Evolutionary conservation across 495 filamentous ascomycete species (phyloP).

Genomic region (Aspergillus leporis): DNA sequence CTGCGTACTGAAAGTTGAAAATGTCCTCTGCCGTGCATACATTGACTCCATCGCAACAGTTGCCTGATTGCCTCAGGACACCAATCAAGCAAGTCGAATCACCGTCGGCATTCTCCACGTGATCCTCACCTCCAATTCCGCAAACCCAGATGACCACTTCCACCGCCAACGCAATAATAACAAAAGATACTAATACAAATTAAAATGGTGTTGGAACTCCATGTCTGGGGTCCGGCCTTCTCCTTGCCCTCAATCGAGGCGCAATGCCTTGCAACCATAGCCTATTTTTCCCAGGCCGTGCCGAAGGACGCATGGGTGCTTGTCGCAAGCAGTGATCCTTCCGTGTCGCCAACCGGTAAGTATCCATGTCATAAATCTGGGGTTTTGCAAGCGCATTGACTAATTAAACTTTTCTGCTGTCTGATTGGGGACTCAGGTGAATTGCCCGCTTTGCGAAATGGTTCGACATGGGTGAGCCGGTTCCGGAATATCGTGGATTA

Average conservation of each 20-base stretch:
- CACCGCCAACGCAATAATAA: constrained; percentile 23
- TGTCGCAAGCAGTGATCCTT: constrained; percentile 72
- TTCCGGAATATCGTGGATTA: constrained; percentile 75
- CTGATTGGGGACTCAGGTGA: constrained; percentile 52
- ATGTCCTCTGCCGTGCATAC: neutral
- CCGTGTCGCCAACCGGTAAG: constrained; percentile 75
- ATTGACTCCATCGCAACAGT: neutral
- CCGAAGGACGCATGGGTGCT: constrained; percentile 68
- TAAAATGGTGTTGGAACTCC: constrained; percentile 70
- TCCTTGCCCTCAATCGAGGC: constrained; percentile 85
- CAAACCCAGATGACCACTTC: constrained; percentile 18
- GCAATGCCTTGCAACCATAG: constrained; percentile 77
- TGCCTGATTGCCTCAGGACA: constrained; percentile 11
- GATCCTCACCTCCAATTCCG: constrained; percentile 20
- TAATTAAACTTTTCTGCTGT: constrained; percentile 10
- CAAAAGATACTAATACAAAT: constrained; percentile 4
- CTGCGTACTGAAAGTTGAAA: neutral
- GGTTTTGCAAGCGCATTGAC: constrained; percentile 13
- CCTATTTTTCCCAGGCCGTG: constrained; percentile 63
- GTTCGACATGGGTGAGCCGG: constrained; percentile 62
- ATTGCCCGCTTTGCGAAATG: constrained; percentile 72
- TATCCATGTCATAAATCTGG: constrained; percentile 14
- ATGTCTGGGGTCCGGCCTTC: constrained; percentile 91
- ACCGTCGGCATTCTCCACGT: constrained; percentile 20
- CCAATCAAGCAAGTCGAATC: neutral